Evolutionary conservation across 768 basidiomycete genomes (phyloP).

Genomic region (Cubamyces lactineus): DNA sequence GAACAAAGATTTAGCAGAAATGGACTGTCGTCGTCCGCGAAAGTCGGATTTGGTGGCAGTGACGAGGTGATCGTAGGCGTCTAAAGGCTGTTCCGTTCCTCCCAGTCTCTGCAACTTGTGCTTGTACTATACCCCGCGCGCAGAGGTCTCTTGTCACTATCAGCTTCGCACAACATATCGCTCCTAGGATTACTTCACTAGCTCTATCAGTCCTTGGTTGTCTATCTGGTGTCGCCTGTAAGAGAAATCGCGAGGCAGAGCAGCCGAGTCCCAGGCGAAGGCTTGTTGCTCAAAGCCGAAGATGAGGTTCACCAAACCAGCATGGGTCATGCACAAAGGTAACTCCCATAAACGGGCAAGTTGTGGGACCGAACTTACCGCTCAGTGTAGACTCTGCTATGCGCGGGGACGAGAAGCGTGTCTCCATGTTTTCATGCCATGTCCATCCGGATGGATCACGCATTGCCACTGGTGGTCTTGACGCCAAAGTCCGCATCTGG

Average conservation of each 20-base stretch:
- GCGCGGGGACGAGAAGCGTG: slow-evolving; percentile 70
- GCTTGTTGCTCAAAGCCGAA: background rate
- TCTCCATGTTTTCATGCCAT: slow-evolving; percentile 90
- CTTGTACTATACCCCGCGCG: too few relatives aligned
- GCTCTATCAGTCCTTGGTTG: background rate
- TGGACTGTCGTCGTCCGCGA: too few relatives aligned
- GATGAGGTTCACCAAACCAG: slow-evolving; percentile 89
- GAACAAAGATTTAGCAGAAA: too few relatives aligned
- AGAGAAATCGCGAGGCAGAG: too few relatives aligned
- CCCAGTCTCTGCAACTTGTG: too few relatives aligned
- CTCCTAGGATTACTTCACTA: too few relatives aligned
- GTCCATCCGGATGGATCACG: slow-evolving; percentile 96
- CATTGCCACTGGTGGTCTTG: slow-evolving; percentile 96
- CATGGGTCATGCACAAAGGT: slow-evolving; percentile 87
- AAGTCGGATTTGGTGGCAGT: too few relatives aligned
- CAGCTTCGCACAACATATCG: too few relatives aligned
- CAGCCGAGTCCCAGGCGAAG: background rate
- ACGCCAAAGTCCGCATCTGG: slow-evolving; percentile 97
- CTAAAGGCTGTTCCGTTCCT: too few relatives aligned
- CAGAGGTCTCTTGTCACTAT: too few relatives aligned
- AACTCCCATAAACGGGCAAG: slow-evolving; percentile 24
- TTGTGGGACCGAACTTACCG: background rate
- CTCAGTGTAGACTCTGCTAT: slow-evolving; percentile 45
- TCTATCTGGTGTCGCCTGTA: background rate
- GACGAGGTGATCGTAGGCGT: too few relatives aligned